Evolutionary conservation across 2,329 filamentous ascomycete genomes (phyloP).

Genomic region (Pyrenophora teres): DNA sequence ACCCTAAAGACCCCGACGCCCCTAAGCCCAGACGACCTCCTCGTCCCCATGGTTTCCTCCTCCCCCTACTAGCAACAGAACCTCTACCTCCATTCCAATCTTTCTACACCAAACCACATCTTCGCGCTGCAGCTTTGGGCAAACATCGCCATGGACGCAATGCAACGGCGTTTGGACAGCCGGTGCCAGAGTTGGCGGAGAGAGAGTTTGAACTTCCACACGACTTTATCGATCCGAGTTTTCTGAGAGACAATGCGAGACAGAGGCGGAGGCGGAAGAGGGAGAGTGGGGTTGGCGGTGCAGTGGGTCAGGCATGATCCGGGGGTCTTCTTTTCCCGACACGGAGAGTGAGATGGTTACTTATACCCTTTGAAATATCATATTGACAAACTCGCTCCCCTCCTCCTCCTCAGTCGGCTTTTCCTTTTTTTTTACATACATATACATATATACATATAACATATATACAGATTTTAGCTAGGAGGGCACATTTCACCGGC

Average conservation of each 20-base stretch:
- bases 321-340: too few relatives aligned
- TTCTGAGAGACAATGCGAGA: constrained; percentile 62
- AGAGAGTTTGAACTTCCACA: constrained; percentile 75
- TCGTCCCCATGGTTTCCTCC: constrained; percentile 39
- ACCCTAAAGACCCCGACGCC: constrained; percentile 49
- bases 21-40: constrained; percentile 40
- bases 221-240: constrained; percentile 60
- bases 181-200: constrained; percentile 73
- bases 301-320: too few relatives aligned
- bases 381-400: too few relatives aligned
- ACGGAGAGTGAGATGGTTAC: too few relatives aligned
- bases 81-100: constrained; percentile 73
- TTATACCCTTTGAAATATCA: too few relatives aligned
- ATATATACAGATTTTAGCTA: too few relatives aligned
- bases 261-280: constrained; percentile 66
- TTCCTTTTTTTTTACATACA: too few relatives aligned
- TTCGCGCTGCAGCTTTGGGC: constrained; percentile 79
- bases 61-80: constrained; percentile 36
- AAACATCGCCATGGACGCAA: constrained; percentile 71
- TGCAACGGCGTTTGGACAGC: constrained; percentile 78
- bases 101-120: constrained; percentile 80
- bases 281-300: constrained; percentile 47
- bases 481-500: too few relatives aligned
- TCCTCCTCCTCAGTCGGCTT: too few relatives aligned
- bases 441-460: too few relatives aligned